Evolutionary conservation across 1,139 yeast genomes (phyloP), one percentile per base, ranked within the genome.

Genomic region (Scheffersomyces cryptocercus): DNA sequence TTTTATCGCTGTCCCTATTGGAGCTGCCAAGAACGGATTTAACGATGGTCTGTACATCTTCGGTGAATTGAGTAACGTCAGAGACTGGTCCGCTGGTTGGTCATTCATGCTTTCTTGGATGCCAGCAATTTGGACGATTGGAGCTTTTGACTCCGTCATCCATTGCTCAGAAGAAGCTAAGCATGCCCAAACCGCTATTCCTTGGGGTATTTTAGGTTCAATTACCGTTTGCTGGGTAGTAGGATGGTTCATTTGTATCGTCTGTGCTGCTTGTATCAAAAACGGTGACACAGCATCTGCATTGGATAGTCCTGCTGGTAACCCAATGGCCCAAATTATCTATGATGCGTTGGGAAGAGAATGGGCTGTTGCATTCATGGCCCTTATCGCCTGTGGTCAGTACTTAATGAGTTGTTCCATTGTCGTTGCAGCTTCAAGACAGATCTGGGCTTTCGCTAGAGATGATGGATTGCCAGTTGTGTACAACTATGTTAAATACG

Each of bases 11-110:
- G 66, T 85, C 11, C 91, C 90, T 14, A 77, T 74, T 39, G 83
- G 83, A 9, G 72, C 73, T 4, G 52, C 62, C 8, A 56, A 53
- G 12, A 52, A 50, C 30, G 60, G 59, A 5, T 74, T 74, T 58
- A 76, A 75, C 47, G 66, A 62, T 47, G 77, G 71, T 45, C 35
- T 48, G 26, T 58, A 43, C 41, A 51, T 51, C 32, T 86, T 85
- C 61, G 81, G 82, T 13, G 67, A 77, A 44, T 72, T 75, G 39
- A 71, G 76, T 35, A 84, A 84, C 57, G 65, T 63, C 37, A 68
- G 84, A 20, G 75, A 69, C 36, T 86, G 89, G 85, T 70, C 79
- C 11, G 61, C 67, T 14, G 90, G 89, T n/a, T 85, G 88, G 86
- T 75, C 82, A 3, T 50, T 50, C 32, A 45, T 50, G 47, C 49